These are phyloP conservation scores for Penicillium sp. DNA, from an alignment of 2,329 filamentous ascomycete species.

Conservation along the genomic window DNA sequence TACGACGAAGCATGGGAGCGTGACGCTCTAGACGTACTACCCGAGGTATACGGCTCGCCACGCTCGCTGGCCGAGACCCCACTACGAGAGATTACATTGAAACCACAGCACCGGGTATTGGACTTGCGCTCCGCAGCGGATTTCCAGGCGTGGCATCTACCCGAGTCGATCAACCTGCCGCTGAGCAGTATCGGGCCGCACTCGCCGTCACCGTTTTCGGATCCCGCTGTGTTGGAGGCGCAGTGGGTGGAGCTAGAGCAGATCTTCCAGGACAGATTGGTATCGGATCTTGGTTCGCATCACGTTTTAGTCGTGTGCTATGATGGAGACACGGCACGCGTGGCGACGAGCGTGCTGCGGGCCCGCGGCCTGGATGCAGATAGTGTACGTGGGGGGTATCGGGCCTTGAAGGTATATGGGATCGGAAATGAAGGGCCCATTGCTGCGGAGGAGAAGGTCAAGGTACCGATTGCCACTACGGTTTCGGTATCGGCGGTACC, in stretches of 20 bases:
- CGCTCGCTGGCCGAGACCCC: slow-evolving; percentile 23
- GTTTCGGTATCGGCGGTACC: slow-evolving; percentile 23
- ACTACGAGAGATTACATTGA: slow-evolving; percentile 28
- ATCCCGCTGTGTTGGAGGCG: slow-evolving; percentile 47
- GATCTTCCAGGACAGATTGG: slow-evolving; percentile 40
- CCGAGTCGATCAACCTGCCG: slow-evolving; percentile 52
- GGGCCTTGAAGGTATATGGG: slow-evolving; percentile 31
- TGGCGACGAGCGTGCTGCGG: slow-evolving; percentile 59
- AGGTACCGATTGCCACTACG: slow-evolving; percentile 13
- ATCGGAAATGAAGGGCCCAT: slow-evolving; percentile 25
- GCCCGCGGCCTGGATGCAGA: slow-evolving; percentile 55
- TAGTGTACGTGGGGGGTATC: slow-evolving; percentile 51
- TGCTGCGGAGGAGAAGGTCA: not conserved
- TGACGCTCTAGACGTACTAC: slow-evolving; percentile 45
- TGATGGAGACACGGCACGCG: slow-evolving; percentile 58
- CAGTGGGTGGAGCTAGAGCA: slow-evolving; percentile 56
- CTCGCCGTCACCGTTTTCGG: slow-evolving; percentile 52
- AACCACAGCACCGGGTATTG: slow-evolving; percentile 43
- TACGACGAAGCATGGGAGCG: slow-evolving; percentile 63
- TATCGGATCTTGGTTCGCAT: slow-evolving; percentile 32
- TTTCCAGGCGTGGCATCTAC: slow-evolving; percentile 50
- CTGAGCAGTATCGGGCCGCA: slow-evolving; percentile 40
- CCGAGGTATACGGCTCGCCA: slow-evolving; percentile 40
- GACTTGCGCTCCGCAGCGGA: slow-evolving; percentile 52
- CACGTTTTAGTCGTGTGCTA: slow-evolving; percentile 57